Base-by-base conservation (phyloP, 306 rosid species). In the Castanea crenata region DNA sequence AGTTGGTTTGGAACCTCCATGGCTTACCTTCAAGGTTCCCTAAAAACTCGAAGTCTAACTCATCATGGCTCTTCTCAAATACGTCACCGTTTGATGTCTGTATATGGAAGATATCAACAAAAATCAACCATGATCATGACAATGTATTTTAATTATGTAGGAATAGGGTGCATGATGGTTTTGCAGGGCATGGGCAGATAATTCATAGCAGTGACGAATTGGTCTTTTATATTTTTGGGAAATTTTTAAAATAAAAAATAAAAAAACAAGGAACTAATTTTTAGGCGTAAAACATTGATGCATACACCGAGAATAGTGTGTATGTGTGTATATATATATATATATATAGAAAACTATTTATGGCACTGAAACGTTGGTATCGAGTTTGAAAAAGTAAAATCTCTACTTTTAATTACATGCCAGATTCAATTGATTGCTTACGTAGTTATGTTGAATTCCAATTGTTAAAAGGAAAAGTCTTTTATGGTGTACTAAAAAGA, bases 71-170 rank as follows among this genome's bases (percentile, higher is more conserved):
- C 83, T 95, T 95, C 88, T 91, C 90, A 31, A 91, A 95, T 54
- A 91, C 91, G 55, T 91, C 98, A 5, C 91, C 98, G 84, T 95
- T 95, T 19, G 99, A 93, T 62, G 96, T 91, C 99, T 95, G 88
- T 68, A 34, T 12, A 11, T 38, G 55, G 44, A 3, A 10, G 20
- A 21, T 31, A 0, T 64, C 67, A 5, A 49, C 29, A 70, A 34
- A 72, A 80, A n/a, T 70, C 74, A 83, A 73, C 67, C 3, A 55
- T 4, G 18, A 56, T 72, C 58, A 31, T 76, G 27, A 52, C n/a
- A 6, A 10, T 18, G 3, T 29, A 59, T 27, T 81, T 71, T 41
- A 41, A 75, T 80, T 34, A 46, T 65, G 63, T 21, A 41, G 46
- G 46, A 41, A 41, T 41, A 41, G 0, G 46, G 3, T 41, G 46